These are phyloP conservation scores for Clathrospora elynae DNA, from an alignment of 2,329 filamentous ascomycete species.

Conservation along the genomic window DNA sequence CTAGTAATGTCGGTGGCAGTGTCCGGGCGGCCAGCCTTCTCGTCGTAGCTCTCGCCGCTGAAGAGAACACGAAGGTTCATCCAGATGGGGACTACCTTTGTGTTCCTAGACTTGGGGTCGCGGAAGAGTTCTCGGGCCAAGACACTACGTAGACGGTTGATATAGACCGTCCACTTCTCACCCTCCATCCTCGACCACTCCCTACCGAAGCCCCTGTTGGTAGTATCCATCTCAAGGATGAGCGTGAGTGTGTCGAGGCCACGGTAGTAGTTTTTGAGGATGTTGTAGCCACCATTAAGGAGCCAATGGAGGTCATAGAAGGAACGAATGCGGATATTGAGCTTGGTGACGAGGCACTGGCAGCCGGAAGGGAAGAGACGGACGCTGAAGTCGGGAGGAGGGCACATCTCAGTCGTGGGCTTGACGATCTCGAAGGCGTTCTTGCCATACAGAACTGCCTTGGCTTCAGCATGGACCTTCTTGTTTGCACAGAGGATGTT, in stretches of 20 bases:
- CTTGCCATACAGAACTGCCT: conserved; percentile 48
- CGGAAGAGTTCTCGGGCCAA: conserved; percentile 21
- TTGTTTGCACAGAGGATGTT: conserved; percentile 45
- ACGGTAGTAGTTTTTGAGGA: conserved; percentile 31
- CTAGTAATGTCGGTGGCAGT: neutral
- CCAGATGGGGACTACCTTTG: conserved; percentile 28
- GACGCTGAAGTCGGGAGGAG: conserved; percentile 28
- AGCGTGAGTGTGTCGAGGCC: conserved; percentile 24
- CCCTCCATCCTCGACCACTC: conserved; percentile 13
- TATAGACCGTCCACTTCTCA: conserved; percentile 27
- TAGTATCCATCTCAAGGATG: conserved; percentile 29
- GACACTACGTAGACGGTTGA: conserved; percentile 22
- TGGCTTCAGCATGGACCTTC: conserved; percentile 49
- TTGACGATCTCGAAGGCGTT: conserved; percentile 46
- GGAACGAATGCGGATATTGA: conserved; percentile 26
- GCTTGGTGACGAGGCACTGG: conserved; percentile 22
- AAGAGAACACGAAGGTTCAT: conserved; percentile 34
- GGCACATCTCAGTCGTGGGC: conserved; percentile 26
- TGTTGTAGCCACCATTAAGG: conserved; percentile 21
- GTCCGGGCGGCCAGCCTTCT: neutral
- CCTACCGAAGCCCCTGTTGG: conserved; percentile 21
- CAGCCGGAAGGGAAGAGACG: conserved; percentile 28
- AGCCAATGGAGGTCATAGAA: conserved; percentile 34
- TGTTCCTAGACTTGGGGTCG: neutral
- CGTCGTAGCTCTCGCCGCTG: conserved; percentile 25